phyloP scores from a whole-genome alignment of 306 rosid genomes.

The Medicago lupulina region DNA sequence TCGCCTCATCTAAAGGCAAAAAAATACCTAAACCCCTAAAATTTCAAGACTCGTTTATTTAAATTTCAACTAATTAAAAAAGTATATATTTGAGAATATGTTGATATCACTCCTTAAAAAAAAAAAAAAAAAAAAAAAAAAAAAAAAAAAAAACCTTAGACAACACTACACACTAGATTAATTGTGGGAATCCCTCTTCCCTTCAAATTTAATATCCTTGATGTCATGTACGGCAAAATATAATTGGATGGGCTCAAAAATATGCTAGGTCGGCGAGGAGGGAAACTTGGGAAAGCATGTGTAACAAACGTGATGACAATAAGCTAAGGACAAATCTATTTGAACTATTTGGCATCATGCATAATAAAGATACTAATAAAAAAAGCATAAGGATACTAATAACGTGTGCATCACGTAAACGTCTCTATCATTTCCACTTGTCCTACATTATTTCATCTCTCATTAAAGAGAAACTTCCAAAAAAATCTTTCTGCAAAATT shows the following conservation, averaged over 20 bases:
- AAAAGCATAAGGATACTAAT: not conserved
- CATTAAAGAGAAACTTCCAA: conserved; percentile 1
- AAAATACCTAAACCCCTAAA: too few species aligned
- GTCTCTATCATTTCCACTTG: conserved; percentile 44
- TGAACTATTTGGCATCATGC: conserved; percentile 17
- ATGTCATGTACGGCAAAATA: not conserved
- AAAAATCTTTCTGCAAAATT: conserved; percentile 12
- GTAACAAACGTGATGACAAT: conserved; percentile 30
- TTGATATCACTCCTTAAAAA: too few species aligned
- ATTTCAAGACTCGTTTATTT: too few species aligned
- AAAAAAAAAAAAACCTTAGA: too few species aligned
- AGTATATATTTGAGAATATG: too few species aligned
- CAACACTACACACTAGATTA: not conserved
- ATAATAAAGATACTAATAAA: not conserved
- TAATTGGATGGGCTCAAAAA: not conserved
- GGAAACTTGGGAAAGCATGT: conserved; percentile 13
- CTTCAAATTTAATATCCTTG: not conserved
- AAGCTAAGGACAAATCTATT: conserved; percentile 40
- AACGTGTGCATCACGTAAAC: conserved; percentile 46
- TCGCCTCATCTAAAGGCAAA: too few species aligned
- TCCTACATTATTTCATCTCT: conserved; percentile 25
- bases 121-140: too few species aligned
- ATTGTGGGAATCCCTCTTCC: not conserved
- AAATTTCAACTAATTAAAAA: too few species aligned
- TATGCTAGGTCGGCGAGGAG: conserved; percentile 39